phyloP scores from a whole-genome alignment of 805 yeast species.

The Ogataea parapolymorpha region DNA sequence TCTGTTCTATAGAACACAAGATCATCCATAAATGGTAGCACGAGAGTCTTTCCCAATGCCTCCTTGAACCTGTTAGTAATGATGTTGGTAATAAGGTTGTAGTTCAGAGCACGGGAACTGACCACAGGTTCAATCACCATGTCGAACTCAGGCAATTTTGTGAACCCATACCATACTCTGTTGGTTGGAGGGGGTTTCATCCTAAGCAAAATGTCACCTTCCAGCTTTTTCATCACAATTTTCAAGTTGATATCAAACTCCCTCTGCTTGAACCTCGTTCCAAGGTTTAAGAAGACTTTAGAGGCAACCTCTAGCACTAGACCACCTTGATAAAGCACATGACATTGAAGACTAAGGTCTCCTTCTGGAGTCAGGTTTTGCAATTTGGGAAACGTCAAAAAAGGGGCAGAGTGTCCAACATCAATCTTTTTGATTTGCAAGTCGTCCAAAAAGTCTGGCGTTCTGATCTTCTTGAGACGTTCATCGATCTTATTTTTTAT shows the following conservation, averaged over 20 bases:
- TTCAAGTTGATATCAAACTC: conserved; percentile 74
- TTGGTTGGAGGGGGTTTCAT: conserved; percentile 89
- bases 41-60: conserved; percentile 74
- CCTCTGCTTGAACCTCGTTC: conserved; percentile 65
- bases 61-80: conserved; percentile 78
- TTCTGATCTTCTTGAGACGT: conserved; percentile 74
- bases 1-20: conserved; percentile 63
- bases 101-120: conserved; percentile 76
- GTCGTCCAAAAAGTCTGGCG: conserved; percentile 85
- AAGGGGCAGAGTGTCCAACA: conserved; percentile 80
- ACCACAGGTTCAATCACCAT: conserved; percentile 87
- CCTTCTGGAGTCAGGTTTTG: conserved; percentile 79
- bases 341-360: conserved; percentile 54
- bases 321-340: conserved; percentile 72
- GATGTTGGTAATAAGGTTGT: conserved; percentile 72
- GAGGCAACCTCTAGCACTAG: conserved; percentile 76
- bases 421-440: conserved; percentile 67
- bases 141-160: conserved; percentile 70
- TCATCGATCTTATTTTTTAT: conserved; percentile 59
- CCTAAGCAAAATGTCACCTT: conserved; percentile 68
- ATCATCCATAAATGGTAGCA: conserved; percentile 88
- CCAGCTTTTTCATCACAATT: conserved; percentile 61
- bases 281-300: conserved; percentile 69
- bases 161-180: conserved; percentile 88
- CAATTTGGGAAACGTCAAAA: conserved; percentile 68